Percentiles rank a stretch among this genome's conserved stretches.
These are phyloP conservation scores for Madurella fahalii DNA, from an alignment of 2,329 filamentous ascomycete genomes.

Conservation along the genomic window DNA sequence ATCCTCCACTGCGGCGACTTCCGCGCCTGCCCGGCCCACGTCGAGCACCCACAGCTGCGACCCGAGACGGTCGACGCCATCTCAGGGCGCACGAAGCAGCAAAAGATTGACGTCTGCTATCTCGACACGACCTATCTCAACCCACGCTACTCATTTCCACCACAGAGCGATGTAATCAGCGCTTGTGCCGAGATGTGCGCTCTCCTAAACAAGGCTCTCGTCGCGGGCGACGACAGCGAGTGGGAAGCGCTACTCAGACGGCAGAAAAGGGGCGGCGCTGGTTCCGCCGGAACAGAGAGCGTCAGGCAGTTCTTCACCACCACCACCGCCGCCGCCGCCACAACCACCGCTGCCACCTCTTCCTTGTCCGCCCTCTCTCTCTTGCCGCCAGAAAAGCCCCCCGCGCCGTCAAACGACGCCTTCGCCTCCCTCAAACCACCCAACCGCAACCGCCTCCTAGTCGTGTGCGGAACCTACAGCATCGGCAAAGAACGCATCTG, in stretches of 20 bases:
- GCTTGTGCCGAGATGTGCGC: slow-evolving; percentile 86
- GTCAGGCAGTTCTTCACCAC: slow-evolving; percentile 51
- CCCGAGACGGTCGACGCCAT: slow-evolving; percentile 68
- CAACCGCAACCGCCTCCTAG: slow-evolving; percentile 65
- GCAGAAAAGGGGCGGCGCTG: slow-evolving; percentile 23
- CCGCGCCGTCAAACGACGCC: slow-evolving; percentile 17
- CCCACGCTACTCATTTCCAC: slow-evolving; percentile 90
- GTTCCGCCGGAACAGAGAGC: slow-evolving; percentile 37
- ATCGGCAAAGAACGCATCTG: slow-evolving; percentile 98
- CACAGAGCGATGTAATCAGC: slow-evolving; percentile 79
- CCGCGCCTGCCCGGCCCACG: slow-evolving; percentile 78
- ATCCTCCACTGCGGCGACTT: slow-evolving; percentile 97
- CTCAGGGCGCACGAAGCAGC: slow-evolving; percentile 68
- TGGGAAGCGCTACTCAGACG: slow-evolving; percentile 43
- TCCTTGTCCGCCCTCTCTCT: slow-evolving; percentile 8
- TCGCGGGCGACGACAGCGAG: slow-evolving; percentile 38
- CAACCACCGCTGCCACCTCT: slow-evolving; percentile 7
- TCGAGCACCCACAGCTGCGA: slow-evolving; percentile 74
- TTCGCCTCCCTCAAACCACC: slow-evolving; percentile 23
- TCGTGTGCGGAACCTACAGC: slow-evolving; percentile 94
- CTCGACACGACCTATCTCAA: slow-evolving; percentile 96
- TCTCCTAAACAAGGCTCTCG: slow-evolving; percentile 34
- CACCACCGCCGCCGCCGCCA: too few relatives aligned
- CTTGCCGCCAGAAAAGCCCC: slow-evolving; percentile 22
- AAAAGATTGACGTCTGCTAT: slow-evolving; percentile 93